These are phyloP conservation scores for Dioscorea cayenensis DNA, from an alignment of 116 monocot genomes.

Conservation along the genomic window DNA sequence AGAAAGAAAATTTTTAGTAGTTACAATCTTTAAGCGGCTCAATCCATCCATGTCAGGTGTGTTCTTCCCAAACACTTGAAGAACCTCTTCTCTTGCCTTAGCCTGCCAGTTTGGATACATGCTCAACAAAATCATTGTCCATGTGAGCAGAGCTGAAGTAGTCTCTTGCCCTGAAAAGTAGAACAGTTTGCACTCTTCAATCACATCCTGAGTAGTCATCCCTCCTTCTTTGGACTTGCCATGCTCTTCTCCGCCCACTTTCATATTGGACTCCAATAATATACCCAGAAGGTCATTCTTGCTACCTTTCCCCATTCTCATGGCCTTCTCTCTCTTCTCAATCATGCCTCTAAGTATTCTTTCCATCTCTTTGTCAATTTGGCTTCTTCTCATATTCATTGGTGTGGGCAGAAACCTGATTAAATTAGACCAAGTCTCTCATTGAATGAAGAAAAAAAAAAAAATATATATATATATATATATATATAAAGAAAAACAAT, in stretches of 20 bases:
- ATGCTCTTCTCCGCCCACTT: neutral
- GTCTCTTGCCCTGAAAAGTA: constrained; percentile 59
- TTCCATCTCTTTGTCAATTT: constrained; percentile 21
- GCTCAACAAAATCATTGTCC: constrained; percentile 31
- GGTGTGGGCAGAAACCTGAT: constrained; percentile 15
- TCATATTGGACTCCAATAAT: constrained; percentile 41
- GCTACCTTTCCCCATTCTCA: constrained; percentile 6
- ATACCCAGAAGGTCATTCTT: constrained; percentile 32
- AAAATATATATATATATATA: neutral
- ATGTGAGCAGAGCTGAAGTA: constrained; percentile 28
- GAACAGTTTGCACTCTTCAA: constrained; percentile 54
- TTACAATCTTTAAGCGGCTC: constrained; percentile 39
- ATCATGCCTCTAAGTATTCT: constrained; percentile 27
- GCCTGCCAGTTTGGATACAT: constrained; percentile 34
- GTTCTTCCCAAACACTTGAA: constrained; percentile 27
- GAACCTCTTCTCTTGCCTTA: constrained; percentile 39
- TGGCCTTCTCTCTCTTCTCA: constrained; percentile 25
- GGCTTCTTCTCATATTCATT: constrained; percentile 20
- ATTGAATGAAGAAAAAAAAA: neutral
- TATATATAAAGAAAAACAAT: too few species aligned
- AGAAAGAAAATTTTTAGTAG: neutral
- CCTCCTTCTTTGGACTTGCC: neutral
- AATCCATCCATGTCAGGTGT: constrained; percentile 18
- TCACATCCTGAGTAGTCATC: constrained; percentile 48
- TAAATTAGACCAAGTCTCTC: neutral